Evolutionary conservation across 2,329 filamentous ascomycete species (phyloP).

Genomic region (Cladosporium sp.): DNA sequence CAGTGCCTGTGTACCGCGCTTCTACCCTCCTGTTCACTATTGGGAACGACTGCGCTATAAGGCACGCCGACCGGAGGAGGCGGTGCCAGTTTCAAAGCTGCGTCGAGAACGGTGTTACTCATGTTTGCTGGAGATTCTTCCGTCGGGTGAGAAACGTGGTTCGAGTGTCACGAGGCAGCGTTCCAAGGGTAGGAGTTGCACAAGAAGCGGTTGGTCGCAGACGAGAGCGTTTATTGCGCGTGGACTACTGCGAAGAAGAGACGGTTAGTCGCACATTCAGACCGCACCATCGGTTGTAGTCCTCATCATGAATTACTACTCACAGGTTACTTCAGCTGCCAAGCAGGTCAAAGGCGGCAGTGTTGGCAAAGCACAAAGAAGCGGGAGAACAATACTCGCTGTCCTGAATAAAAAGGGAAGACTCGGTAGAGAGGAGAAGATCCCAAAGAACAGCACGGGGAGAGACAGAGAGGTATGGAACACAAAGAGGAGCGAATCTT

Average conservation of each 20-base stretch:
- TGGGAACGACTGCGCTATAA: slow-evolving; percentile 72
- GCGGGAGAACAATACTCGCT: too few species aligned
- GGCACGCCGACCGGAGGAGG: slow-evolving; percentile 69
- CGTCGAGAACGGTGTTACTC: slow-evolving; percentile 21
- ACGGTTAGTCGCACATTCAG: neutral
- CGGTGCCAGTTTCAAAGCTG: slow-evolving; percentile 47
- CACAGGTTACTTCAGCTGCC: too few species aligned
- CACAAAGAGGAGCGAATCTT: too few species aligned
- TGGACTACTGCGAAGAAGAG: slow-evolving; percentile 1
- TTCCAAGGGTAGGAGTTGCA: neutral
- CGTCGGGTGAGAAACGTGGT: neutral
- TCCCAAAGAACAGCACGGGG: too few species aligned
- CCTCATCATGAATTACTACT: too few species aligned
- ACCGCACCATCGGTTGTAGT: too few species aligned
- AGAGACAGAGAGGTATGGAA: too few species aligned
- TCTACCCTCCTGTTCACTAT: slow-evolving; percentile 67
- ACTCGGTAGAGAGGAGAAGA: too few species aligned
- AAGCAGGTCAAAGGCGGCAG: too few species aligned
- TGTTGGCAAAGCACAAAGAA: too few species aligned
- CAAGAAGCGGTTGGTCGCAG: slow-evolving; percentile 9
- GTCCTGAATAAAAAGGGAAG: too few species aligned
- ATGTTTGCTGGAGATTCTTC: slow-evolving; percentile 2
- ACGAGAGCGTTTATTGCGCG: neutral
- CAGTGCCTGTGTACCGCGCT: slow-evolving; percentile 79
- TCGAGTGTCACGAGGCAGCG: neutral